Base-by-base conservation (phyloP, 192 early-diverging fungal species). In the Dissophora ornata region DNA sequence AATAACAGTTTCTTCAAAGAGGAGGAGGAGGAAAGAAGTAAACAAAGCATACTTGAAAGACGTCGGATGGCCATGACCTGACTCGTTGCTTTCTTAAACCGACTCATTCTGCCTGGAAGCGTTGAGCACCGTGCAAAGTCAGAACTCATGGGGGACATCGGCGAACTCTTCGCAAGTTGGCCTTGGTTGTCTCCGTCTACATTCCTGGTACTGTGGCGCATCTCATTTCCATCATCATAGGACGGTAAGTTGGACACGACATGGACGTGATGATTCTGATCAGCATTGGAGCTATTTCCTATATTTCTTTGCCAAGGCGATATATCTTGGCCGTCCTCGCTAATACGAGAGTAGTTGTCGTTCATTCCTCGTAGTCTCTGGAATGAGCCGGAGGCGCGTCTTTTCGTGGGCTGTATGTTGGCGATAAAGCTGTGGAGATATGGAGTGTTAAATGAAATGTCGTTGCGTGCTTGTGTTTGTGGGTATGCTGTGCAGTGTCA, bases 1-100 rank as follows among this genome's bases (percentile, higher is more conserved):
- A 53, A 50, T 11, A 24, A 34, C 22, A 32, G 13, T 59, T 32
- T 18, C 1, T 28, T 47, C 26, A 24, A 22, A 5, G 1, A 58
- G 7, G 15, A 42, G 10, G 53, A 36, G 33, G 22, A 38, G 22
- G 15, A 19, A 12, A 7, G 9, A 5, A 38, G 36, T 12, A 9
- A 5, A 38, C 36, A 38, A 9, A 12, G 36, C 48, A 44, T 69
- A 69, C 67, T 44, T 15, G 68, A 54, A 7, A 62, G 11, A 13
- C 68, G 48, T 4, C 52, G 58, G 28, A 58, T 51, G 0, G 44
- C 29, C 0, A 63, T 24, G 16, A 61, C 47, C 0, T 62, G 22
- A 13, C 58, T 0, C 4, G 45, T 33, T 8, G 55, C 53, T 41
- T 24, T 57, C 11, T 33, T 53, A 40, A 71, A 63, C 8, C 54